A percentile compares a stretch with the other conserved stretches of the same genome.
phyloP scores from a whole-genome alignment of 768 basidiomycete species.

The Termitomyces sp. region DNA sequence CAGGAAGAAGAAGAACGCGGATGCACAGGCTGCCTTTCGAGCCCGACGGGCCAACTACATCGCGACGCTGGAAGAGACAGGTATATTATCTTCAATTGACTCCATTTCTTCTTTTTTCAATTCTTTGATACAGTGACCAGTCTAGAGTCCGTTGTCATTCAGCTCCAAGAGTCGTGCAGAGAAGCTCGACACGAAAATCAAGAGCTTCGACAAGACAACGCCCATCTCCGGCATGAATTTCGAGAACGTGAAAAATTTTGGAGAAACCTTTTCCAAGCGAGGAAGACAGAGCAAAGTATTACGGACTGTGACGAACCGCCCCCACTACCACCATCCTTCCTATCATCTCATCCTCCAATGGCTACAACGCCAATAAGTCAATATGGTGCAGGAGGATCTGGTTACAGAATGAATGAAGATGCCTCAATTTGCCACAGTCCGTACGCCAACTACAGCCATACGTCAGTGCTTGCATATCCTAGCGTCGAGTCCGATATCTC shows the following conservation, averaged over 20 bases:
- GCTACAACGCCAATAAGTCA: conserved; percentile 26
- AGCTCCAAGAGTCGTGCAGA: conserved; percentile 76
- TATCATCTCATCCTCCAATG: conserved; percentile 26
- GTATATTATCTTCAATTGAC: conserved; percentile 20
- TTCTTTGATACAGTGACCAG: conserved; percentile 54
- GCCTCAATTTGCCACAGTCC: conserved; percentile 35
- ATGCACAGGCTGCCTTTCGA: conserved; percentile 83
- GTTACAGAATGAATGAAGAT: conserved; percentile 47
- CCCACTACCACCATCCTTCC: conserved; percentile 40
- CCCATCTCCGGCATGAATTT: conserved; percentile 55
- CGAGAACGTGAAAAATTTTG: conserved; percentile 73
- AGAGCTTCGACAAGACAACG: conserved; percentile 63
- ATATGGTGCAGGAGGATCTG: conserved; percentile 31
- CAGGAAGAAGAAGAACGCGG: conserved; percentile 86
- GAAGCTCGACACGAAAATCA: conserved; percentile 55
- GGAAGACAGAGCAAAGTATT: conserved; percentile 47
- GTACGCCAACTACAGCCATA: conserved; percentile 44
- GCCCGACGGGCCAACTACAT: conserved; percentile 83
- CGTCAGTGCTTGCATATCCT: conserved; percentile 38
- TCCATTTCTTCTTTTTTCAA: conserved; percentile 8
- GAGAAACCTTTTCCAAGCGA: conserved; percentile 62
- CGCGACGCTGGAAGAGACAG: conserved; percentile 81
- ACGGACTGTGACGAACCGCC: conserved; percentile 47
- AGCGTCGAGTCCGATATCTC: conserved; percentile 21
- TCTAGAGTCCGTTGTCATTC: conserved; percentile 77